Evolutionary conservation across 2,329 filamentous ascomycete species (phyloP).

Genomic region (Fusarium sp.): DNA sequence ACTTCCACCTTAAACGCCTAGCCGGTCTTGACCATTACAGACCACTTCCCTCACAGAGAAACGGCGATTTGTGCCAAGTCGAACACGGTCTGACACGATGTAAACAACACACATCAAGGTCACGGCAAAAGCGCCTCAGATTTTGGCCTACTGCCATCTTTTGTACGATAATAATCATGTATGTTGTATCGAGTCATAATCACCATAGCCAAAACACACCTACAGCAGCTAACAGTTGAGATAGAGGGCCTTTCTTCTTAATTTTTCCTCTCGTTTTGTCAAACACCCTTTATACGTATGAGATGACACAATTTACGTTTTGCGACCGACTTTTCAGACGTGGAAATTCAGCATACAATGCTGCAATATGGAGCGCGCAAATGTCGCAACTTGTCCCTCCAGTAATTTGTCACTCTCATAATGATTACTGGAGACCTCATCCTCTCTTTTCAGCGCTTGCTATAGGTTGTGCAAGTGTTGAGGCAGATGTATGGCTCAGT

Average conservation of each 20-base stretch:
- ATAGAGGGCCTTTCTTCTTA: background rate
- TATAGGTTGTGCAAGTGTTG: background rate
- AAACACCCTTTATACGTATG: background rate
- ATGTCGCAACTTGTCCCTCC: background rate
- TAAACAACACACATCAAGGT: background rate
- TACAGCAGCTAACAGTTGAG: background rate
- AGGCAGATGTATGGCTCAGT: background rate
- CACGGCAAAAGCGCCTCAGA: background rate
- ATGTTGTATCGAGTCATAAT: background rate
- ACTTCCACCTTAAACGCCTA: background rate
- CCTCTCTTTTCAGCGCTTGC: background rate
- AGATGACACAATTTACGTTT: background rate
- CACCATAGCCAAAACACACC: background rate
- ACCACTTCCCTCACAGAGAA: background rate
- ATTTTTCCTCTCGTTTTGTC: background rate
- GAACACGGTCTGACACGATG: too few relatives aligned
- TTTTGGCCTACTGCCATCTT: background rate
- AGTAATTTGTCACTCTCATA: background rate
- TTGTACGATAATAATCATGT: background rate
- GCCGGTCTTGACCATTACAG: background rate
- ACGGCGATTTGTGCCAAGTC: background rate
- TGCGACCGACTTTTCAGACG: background rate
- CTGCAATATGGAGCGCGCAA: background rate
- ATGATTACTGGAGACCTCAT: background rate
- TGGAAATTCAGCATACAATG: background rate